phyloP scores from a whole-genome alignment of 2,329 filamentous ascomycete genomes.

The Knufia fluminis region DNA sequence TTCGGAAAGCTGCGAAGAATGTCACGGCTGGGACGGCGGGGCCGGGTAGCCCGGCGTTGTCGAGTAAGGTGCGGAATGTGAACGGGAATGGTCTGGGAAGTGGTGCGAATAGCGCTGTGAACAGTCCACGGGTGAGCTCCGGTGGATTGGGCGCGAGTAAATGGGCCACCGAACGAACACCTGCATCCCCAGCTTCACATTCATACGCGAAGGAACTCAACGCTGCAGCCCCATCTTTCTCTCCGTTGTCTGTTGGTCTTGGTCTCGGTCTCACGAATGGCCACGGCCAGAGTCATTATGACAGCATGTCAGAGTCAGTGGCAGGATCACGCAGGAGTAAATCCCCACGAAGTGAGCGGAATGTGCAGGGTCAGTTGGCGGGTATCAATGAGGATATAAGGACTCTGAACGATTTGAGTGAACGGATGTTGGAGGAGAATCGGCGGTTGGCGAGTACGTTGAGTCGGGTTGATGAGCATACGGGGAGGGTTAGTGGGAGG shows the following conservation, averaged over 20 bases:
- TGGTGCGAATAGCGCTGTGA: background rate
- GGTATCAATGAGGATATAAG: constrained; percentile 28
- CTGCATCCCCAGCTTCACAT: no score
- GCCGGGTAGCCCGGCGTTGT: background rate
- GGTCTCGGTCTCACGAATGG: background rate
- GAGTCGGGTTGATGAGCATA: constrained; percentile 15
- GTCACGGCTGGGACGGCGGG: background rate
- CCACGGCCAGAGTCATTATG: constrained; percentile 26
- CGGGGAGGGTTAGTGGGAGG: background rate
- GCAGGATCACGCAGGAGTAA: no score
- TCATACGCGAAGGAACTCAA: background rate
- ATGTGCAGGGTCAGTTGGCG: constrained; percentile 32
- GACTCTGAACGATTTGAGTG: constrained; percentile 29
- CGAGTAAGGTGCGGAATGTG: background rate
- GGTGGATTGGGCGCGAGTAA: constrained; percentile 5
- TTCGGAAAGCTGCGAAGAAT: background rate
- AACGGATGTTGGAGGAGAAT: constrained; percentile 37
- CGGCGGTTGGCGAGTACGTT: constrained; percentile 18
- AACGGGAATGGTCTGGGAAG: background rate
- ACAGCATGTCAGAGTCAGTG: no score
- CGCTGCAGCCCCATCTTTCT: background rate
- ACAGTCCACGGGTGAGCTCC: background rate
- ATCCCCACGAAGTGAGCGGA: constrained; percentile 14
- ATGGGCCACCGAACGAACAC: constrained; percentile 10
- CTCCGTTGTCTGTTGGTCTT: background rate